phyloP scores from a whole-genome alignment of 257 asterid genomes.

The Gardenia jasminoides region DNA sequence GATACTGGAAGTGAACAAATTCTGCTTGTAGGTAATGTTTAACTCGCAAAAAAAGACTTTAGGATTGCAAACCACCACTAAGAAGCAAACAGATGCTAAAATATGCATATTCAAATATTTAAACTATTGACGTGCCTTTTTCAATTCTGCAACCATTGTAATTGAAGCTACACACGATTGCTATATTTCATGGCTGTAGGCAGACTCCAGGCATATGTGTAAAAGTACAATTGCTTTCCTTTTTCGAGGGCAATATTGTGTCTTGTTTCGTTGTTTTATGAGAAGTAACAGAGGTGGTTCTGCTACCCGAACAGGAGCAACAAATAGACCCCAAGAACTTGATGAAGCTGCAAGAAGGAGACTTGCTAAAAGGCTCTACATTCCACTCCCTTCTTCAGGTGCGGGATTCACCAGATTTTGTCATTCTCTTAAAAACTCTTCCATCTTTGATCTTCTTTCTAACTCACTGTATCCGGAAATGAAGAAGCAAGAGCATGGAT shows the following conservation, averaged over 20 bases:
- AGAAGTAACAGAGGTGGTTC: background rate
- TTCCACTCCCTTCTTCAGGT: slow-evolving; percentile 98
- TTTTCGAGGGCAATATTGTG: background rate
- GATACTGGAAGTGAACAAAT: slow-evolving; percentile 83
- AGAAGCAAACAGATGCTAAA: background rate
- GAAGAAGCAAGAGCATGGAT: slow-evolving; percentile 98
- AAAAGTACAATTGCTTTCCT: background rate
- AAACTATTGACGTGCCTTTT: background rate
- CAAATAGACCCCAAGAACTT: slow-evolving; percentile 98
- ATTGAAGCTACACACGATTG: background rate
- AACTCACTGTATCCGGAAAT: slow-evolving; percentile 25
- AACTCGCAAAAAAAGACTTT: slow-evolving; percentile 9
- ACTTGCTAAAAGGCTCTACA: slow-evolving; percentile 91
- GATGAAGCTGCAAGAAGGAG: slow-evolving; percentile 99
- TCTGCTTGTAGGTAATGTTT: slow-evolving; percentile 75
- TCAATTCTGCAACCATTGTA: background rate
- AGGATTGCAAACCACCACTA: background rate
- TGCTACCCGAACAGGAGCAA: slow-evolving; percentile 65
- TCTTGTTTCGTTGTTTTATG: background rate
- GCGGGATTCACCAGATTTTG: background rate
- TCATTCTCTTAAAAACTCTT: background rate
- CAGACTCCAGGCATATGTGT: background rate
- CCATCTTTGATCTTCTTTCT: slow-evolving; percentile 10
- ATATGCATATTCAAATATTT: background rate
- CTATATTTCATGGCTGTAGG: background rate